Conservation (phyloP, 345 rosid species). For the Eucalyptus camaldulensis region DNA sequence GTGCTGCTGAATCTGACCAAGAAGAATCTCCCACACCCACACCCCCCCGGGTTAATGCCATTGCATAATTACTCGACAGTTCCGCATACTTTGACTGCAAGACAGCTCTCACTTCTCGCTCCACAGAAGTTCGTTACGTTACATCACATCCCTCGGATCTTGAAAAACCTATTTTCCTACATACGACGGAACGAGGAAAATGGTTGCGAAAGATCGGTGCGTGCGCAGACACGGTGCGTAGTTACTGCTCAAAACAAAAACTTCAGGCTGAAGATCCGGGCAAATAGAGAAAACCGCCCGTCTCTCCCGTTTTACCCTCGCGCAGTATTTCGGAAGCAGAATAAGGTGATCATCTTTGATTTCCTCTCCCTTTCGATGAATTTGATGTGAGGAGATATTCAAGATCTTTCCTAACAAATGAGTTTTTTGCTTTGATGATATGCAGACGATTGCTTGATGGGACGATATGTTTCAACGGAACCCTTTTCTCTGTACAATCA, state of each 20-base stretch:
- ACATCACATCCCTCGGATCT: neutral
- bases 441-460: neutral
- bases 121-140: neutral
- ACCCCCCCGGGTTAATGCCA: neutral
- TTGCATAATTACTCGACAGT: neutral
- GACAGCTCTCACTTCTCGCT: neutral
- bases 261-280: neutral
- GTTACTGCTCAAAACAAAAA: neutral
- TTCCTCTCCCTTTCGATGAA: neutral
- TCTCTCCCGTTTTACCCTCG: neutral
- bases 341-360: neutral
- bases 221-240: neutral
- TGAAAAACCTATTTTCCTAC: neutral
- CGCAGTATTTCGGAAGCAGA: neutral
- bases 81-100: neutral
- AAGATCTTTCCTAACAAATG: neutral
- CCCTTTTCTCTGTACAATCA: neutral
- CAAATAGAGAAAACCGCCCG: neutral
- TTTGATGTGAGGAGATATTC: neutral
- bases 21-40: neutral
- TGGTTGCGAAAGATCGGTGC: neutral
- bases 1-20: neutral
- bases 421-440: neutral
- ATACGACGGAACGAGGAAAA: neutral
- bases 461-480: neutral